Evolutionary conservation across 371 early-diverging fungal genomes (phyloP).

Genomic region (Haplosporangium sp.): DNA sequence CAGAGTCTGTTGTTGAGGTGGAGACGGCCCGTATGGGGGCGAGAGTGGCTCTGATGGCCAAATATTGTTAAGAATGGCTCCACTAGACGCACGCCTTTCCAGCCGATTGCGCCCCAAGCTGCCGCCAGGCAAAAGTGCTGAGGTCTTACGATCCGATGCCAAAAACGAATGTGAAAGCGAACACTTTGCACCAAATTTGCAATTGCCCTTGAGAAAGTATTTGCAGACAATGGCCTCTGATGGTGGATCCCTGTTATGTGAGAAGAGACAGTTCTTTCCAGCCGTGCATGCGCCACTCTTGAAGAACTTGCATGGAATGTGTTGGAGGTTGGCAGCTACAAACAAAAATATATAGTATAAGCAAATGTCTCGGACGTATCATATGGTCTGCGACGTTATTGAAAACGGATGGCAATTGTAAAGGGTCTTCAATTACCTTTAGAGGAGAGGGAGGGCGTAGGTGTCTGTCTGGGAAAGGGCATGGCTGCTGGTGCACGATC

Average conservation of each 20-base stretch:
- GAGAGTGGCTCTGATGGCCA: conserved; percentile 50
- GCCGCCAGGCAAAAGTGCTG: conserved; percentile 27
- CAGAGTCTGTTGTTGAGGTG: conserved; percentile 24
- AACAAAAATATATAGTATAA: not conserved
- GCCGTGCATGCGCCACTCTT: conserved; percentile 82
- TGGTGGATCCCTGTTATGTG: conserved; percentile 72
- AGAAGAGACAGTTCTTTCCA: conserved; percentile 81
- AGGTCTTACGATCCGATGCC: conserved; percentile 45
- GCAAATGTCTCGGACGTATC: not conserved
- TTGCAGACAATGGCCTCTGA: conserved; percentile 76
- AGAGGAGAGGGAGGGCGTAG: conserved; percentile 38
- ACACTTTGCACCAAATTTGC: conserved; percentile 85
- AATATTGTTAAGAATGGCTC: conserved; percentile 36
- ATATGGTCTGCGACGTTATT: not conserved
- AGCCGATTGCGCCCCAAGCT: conserved; percentile 21
- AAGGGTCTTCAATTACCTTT: conserved; percentile 26
- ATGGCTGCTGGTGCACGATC: conserved; percentile 29
- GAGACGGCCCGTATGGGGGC: conserved; percentile 40
- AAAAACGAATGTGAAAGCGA: conserved; percentile 70
- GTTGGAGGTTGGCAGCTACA: conserved; percentile 60
- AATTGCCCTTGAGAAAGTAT: conserved; percentile 83
- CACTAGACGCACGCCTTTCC: conserved; percentile 42
- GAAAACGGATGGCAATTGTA: not conserved
- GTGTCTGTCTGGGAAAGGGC: conserved; percentile 48
- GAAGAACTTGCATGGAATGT: conserved; percentile 88